Conservation (phyloP, 2,329 filamentous ascomycete species). For the Venturiaceae sp. region DNA sequence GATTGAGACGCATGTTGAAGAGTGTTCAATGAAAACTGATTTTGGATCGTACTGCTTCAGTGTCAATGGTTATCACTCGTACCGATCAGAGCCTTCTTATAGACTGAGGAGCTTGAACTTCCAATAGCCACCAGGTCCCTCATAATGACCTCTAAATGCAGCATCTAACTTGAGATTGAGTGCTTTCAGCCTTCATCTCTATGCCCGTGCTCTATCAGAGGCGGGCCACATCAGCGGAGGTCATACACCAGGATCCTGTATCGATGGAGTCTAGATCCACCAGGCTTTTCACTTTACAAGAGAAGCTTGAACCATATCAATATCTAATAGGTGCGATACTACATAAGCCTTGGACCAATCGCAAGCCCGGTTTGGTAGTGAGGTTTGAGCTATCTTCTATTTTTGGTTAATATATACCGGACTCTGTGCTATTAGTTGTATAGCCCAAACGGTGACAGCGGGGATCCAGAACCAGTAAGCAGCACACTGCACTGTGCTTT, state of each 20-base stretch:
- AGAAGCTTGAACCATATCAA: neutral
- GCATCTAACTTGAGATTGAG: neutral
- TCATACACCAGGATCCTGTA: neutral
- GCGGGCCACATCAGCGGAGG: neutral
- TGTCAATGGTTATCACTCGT: too few species aligned
- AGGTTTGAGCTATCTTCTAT: neutral
- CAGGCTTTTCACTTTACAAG: neutral
- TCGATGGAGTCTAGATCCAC: neutral
- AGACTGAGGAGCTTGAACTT: neutral
- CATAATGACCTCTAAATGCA: neutral
- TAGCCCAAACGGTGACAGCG: too few species aligned
- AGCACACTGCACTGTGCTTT: too few species aligned
- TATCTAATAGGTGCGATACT: too few species aligned
- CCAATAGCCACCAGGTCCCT: neutral
- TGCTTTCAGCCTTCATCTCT: neutral
- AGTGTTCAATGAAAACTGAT: neutral
- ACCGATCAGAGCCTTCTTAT: neutral
- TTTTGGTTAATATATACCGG: neutral
- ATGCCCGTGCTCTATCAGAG: neutral
- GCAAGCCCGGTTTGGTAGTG: too few species aligned
- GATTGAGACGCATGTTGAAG: neutral
- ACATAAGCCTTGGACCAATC: too few species aligned
- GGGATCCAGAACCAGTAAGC: too few species aligned
- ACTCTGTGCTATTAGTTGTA: too few species aligned
- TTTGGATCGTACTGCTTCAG: neutral